Conservation (phyloP, 2,329 filamentous ascomycete species). For the Trichoderma endophyticum region DNA sequence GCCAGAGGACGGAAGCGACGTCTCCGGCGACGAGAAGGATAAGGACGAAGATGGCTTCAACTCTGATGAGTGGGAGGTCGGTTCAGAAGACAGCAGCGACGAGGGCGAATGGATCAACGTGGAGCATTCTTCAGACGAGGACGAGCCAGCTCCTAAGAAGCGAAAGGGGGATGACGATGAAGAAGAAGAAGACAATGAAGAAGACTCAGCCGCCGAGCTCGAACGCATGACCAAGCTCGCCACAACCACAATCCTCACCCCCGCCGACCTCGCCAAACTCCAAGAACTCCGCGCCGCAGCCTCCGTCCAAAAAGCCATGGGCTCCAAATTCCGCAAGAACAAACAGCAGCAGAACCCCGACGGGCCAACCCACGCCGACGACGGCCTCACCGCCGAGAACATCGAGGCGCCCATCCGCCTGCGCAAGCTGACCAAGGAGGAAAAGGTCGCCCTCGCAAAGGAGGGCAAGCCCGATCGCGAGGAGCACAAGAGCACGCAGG, state of each 20-base stretch:
- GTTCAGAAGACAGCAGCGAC: slow-evolving; percentile 59
- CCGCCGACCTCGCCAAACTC: slow-evolving; percentile 92
- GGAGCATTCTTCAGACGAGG: slow-evolving; percentile 71
- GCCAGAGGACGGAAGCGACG: slow-evolving; percentile 59
- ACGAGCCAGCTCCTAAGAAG: slow-evolving; percentile 60
- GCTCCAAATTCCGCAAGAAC: slow-evolving; percentile 36
- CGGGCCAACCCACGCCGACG: slow-evolving; percentile 69
- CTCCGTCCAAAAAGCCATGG: slow-evolving; percentile 63
- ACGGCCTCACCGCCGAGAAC: slow-evolving; percentile 83
- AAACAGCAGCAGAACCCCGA: slow-evolving; percentile 45
- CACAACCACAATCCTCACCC: slow-evolving; percentile 91
- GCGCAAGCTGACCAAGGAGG: slow-evolving; percentile 83
- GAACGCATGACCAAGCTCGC: slow-evolving; percentile 68
- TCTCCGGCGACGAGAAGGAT: slow-evolving; percentile 55
- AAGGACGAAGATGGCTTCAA: slow-evolving; percentile 52
- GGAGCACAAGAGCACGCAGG: slow-evolving; percentile 82
- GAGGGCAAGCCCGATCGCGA: slow-evolving; percentile 75
- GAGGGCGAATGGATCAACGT: slow-evolving; percentile 95
- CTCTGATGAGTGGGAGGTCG: slow-evolving; percentile 60
- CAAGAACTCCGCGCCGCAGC: slow-evolving; percentile 78
- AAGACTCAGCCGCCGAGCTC: slow-evolving; percentile 45
- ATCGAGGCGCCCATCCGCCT: slow-evolving; percentile 84
- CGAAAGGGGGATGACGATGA: slow-evolving; percentile 32
- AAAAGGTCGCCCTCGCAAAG: slow-evolving; percentile 77
- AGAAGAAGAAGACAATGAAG: slow-evolving; percentile 32